These are phyloP conservation scores for Eucalyptus tenuipes DNA, from an alignment of 345 rosid genomes.

Conservation along the genomic window DNA sequence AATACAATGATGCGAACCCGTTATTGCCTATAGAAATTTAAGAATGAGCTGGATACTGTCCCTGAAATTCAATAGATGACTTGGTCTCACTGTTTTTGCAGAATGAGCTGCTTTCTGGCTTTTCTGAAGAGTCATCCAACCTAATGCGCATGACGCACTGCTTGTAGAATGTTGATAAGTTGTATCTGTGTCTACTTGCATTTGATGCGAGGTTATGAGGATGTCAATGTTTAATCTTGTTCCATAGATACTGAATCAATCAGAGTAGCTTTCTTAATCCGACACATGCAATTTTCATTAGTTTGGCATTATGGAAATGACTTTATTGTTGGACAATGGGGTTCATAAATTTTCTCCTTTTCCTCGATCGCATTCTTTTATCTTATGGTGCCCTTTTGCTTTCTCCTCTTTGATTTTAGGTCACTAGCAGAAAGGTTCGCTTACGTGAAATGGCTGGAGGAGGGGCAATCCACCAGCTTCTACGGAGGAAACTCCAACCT, in stretches of 20 bases:
- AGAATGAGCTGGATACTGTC: neutral
- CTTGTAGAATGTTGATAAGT: neutral
- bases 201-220: neutral
- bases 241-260: neutral
- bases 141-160: neutral
- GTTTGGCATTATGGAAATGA: neutral
- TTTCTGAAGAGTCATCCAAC: neutral
- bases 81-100: neutral
- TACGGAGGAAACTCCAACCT: slow-evolving; percentile 70
- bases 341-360: neutral
- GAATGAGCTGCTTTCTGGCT: neutral
- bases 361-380: neutral
- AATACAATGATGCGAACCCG: neutral
- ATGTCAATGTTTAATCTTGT: neutral
- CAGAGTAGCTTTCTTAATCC: neutral
- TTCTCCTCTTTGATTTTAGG: neutral
- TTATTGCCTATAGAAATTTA: neutral
- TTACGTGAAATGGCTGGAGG: slow-evolving; percentile 73
- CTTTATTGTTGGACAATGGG: neutral
- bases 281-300: neutral
- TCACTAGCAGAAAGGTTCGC: slow-evolving; percentile 10
- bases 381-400: neutral
- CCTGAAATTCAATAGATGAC: neutral
- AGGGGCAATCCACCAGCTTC: slow-evolving; percentile 81
- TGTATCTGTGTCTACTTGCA: neutral